Evolutionary conservation across 2,329 filamentous ascomycete genomes (phyloP).

Genomic region (Penicillium sclerotigenum): DNA sequence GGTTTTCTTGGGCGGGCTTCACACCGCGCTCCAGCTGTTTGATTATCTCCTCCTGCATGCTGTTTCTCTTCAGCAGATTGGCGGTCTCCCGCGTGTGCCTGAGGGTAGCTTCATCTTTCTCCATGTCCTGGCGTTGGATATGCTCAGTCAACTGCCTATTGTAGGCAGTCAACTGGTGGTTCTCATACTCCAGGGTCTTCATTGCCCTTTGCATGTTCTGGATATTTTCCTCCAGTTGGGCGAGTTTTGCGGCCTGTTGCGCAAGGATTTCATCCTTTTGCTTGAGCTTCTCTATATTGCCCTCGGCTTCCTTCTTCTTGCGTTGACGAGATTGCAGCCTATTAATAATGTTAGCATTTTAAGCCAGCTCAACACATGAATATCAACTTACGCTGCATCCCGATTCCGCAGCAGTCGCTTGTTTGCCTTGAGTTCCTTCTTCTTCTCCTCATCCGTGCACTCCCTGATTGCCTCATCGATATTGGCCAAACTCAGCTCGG

Average conservation of each 20-base stretch:
- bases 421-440: conserved; percentile 95
- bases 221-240: neutral
- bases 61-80: conserved; percentile 88
- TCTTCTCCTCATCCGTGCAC: conserved; percentile 77
- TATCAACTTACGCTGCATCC: conserved; percentile 79
- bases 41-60: conserved; percentile 68
- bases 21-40: conserved; percentile 45
- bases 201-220: conserved; percentile 63
- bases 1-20: conserved; percentile 48
- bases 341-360: neutral
- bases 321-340: conserved; percentile 94
- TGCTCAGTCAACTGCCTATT: conserved; percentile 72
- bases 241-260: neutral
- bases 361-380: conserved; percentile 2
- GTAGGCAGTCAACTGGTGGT: conserved; percentile 62
- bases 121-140: conserved; percentile 71
- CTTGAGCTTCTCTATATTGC: conserved; percentile 13
- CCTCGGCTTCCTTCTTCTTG: conserved; percentile 95
- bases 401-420: conserved; percentile 92
- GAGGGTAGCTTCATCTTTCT: conserved; percentile 90
- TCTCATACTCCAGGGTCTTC: conserved; percentile 53
- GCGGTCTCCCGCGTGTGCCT: conserved; percentile 85
- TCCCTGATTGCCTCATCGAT: conserved; percentile 90
- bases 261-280: conserved; percentile 63
- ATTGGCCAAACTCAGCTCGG: conserved; percentile 87